These are phyloP conservation scores for Aspergillus luchuensis DNA, from an alignment of 2,329 filamentous ascomycete genomes.

Conservation along the genomic window DNA sequence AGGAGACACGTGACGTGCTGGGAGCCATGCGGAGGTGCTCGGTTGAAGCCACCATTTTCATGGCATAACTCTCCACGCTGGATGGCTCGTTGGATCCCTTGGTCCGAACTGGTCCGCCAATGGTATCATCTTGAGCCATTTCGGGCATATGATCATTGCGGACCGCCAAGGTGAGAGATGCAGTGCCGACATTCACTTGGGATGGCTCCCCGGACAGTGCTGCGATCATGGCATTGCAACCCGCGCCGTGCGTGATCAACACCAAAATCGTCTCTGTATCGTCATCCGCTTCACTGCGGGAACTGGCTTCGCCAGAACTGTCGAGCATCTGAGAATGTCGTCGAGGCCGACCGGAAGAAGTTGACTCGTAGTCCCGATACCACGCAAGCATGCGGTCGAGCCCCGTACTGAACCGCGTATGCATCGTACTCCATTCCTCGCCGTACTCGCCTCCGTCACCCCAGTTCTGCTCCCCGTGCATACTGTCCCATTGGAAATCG, in stretches of 20 bases:
- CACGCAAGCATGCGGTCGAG: slow-evolving; percentile 78
- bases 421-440: slow-evolving; percentile 96
- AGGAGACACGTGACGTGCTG: slow-evolving; percentile 30
- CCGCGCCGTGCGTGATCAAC: slow-evolving; percentile 90
- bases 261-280: slow-evolving; percentile 77
- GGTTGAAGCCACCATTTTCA: slow-evolving; percentile 61
- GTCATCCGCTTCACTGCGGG: slow-evolving; percentile 58
- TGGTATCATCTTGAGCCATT: slow-evolving; percentile 9
- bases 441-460: slow-evolving; percentile 84
- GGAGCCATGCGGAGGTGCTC: slow-evolving; percentile 60
- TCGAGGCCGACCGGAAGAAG: slow-evolving; percentile 13
- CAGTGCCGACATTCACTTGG: slow-evolving; percentile 83
- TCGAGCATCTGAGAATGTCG: slow-evolving; percentile 22
- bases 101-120: slow-evolving; percentile 8
- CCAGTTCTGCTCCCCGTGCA: slow-evolving; percentile 75
- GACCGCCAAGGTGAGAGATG: slow-evolving; percentile 86
- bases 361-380: slow-evolving; percentile 63
- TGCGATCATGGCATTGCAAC: slow-evolving; percentile 92
- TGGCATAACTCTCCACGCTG: slow-evolving; percentile 58
- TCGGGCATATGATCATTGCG: slow-evolving; percentile 50
- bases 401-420: slow-evolving; percentile 80
- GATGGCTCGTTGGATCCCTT: slow-evolving; percentile 18
- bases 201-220: slow-evolving; percentile 90
- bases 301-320: slow-evolving; percentile 16
- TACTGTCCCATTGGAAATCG: slow-evolving; percentile 97